Conservation (phyloP, 225 moss, liverwort and hornwort genomes). For the Lunularia cruciata region DNA sequence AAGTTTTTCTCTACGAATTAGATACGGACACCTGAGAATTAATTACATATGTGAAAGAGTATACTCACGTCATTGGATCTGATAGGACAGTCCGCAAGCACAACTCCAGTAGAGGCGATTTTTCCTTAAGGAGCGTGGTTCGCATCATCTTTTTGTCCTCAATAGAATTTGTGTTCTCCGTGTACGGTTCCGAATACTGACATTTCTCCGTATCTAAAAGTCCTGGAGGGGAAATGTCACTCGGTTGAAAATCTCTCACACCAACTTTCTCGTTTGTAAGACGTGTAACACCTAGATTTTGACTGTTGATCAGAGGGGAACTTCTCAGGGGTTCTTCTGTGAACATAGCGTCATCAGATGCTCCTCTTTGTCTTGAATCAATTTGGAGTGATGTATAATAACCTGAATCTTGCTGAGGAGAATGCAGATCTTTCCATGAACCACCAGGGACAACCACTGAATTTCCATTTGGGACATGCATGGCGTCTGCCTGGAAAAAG, state of each 20-base stretch:
- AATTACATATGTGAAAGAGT: background rate
- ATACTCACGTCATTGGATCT: conserved; percentile 49
- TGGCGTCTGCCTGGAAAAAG: conserved; percentile 29
- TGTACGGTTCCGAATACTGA: conserved; percentile 8
- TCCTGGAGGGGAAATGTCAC: conserved; percentile 13
- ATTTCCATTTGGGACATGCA: conserved; percentile 16
- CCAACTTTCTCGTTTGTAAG: background rate
- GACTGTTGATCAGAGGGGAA: background rate
- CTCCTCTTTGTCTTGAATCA: conserved; percentile 26
- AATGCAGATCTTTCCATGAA: conserved; percentile 27
- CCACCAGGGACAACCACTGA: conserved; percentile 9
- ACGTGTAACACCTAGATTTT: background rate
- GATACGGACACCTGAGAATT: background rate
- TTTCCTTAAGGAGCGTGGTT: conserved; percentile 23
- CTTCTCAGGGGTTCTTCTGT: conserved; percentile 19
- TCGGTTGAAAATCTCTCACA: background rate
- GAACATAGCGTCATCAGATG: conserved; percentile 26
- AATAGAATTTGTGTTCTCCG: conserved; percentile 10
- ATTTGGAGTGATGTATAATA: conserved; percentile 25
- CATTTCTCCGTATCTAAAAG: conserved; percentile 23
- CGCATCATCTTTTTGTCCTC: background rate
- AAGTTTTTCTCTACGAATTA: no score
- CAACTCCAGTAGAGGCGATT: conserved; percentile 20
- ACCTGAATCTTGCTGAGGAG: conserved; percentile 26
- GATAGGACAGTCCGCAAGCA: conserved; percentile 48